These are phyloP conservation scores for Exophiala xenobiotica DNA, from an alignment of 2,329 filamentous ascomycete species.

Conservation along the genomic window DNA sequence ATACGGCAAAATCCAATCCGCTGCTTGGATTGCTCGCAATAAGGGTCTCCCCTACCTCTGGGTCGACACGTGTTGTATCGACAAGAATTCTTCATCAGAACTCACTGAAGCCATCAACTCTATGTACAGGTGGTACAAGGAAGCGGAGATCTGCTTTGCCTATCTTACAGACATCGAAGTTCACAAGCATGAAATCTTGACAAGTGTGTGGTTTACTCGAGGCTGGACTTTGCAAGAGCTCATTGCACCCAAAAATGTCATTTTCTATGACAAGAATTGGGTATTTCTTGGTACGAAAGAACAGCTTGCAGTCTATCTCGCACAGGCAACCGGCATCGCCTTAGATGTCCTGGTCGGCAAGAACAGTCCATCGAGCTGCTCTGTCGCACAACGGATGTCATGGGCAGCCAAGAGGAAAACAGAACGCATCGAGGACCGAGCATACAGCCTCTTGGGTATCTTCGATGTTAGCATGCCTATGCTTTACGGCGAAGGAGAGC, in stretches of 20 bases:
- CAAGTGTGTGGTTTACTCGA: slow-evolving; percentile 32
- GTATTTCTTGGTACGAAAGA: slow-evolving; percentile 20
- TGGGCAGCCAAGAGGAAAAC: slow-evolving; percentile 30
- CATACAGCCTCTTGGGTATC: slow-evolving; percentile 31
- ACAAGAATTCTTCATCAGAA: slow-evolving; percentile 39
- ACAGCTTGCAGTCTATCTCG: slow-evolving; percentile 24
- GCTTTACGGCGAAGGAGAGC: slow-evolving; percentile 31
- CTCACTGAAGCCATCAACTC: slow-evolving; percentile 37
- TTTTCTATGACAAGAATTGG: slow-evolving; percentile 27
- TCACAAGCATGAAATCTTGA: slow-evolving; percentile 27
- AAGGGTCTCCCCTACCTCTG: slow-evolving; percentile 37
- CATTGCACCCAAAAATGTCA: slow-evolving; percentile 30
- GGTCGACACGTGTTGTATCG: slow-evolving; percentile 44
- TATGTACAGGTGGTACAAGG: slow-evolving; percentile 37
- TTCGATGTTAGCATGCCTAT: slow-evolving; percentile 32
- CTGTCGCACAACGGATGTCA: slow-evolving; percentile 30
- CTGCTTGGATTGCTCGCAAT: slow-evolving; percentile 26
- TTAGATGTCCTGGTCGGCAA: slow-evolving; percentile 25
- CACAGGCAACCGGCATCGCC: slow-evolving; percentile 35
- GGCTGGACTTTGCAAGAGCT: slow-evolving; percentile 36
- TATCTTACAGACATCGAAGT: slow-evolving; percentile 33
- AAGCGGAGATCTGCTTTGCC: slow-evolving; percentile 38
- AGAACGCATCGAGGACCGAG: slow-evolving; percentile 28
- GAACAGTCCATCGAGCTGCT: slow-evolving; percentile 9
- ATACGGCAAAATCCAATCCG: slow-evolving; percentile 32